A percentile compares a stretch with the other conserved stretches of the same genome.
These are phyloP conservation scores for Lachnellula willkommii DNA, from an alignment of 2,329 filamentous ascomycete genomes.

Conservation along the genomic window DNA sequence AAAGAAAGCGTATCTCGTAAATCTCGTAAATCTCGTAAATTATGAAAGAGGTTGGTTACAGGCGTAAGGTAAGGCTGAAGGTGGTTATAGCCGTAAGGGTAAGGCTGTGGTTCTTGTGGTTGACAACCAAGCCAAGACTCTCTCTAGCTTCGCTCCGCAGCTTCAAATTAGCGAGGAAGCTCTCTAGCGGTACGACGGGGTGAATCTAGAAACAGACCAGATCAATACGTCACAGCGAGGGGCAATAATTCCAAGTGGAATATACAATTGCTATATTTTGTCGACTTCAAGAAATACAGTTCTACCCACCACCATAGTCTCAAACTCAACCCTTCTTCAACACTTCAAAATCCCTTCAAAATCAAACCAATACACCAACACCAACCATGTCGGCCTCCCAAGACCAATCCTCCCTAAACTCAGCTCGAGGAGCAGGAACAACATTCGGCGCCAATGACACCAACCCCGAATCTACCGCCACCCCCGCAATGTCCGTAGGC, in stretches of 20 bases:
- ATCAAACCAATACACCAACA: background rate
- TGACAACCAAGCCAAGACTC: too few relatives aligned
- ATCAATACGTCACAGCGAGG: constrained; percentile 9
- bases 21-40: background rate
- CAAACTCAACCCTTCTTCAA: background rate
- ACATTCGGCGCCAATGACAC: constrained; percentile 25
- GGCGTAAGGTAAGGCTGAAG: background rate
- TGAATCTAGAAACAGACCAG: background rate
- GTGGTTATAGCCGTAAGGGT: background rate
- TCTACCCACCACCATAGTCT: background rate
- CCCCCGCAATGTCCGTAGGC: constrained; percentile 23
- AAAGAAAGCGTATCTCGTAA: background rate
- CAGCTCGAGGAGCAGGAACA: constrained; percentile 19
- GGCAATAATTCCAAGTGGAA: background rate
- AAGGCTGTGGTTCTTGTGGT: background rate
- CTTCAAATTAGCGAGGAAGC: background rate
- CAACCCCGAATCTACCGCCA: constrained; percentile 20
- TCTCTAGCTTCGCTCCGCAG: background rate
- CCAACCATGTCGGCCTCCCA: constrained; percentile 27
- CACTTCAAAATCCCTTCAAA: background rate
- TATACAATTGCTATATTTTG: background rate
- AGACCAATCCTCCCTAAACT: constrained; percentile 26
- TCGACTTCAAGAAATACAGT: background rate
- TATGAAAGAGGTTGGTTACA: background rate
- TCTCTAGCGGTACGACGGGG: constrained; percentile 3